These are phyloP conservation scores for Myxozyma geophila DNA, from an alignment of 805 yeast species.

Conservation along the genomic window DNA sequence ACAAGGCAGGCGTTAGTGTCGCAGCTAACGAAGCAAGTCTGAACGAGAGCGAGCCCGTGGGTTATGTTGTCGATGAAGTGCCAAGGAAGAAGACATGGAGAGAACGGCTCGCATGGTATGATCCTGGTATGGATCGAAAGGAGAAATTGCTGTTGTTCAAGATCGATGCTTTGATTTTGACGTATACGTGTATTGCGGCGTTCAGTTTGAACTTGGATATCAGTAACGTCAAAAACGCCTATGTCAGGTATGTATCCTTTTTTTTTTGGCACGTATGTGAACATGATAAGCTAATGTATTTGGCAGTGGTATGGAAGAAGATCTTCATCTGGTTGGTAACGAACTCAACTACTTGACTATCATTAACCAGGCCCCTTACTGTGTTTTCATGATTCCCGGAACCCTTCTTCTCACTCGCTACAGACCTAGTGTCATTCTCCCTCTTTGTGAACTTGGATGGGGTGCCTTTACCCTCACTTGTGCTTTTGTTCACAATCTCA, in stretches of 20 bases:
- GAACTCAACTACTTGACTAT: conserved; percentile 45
- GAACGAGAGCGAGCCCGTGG: neutral
- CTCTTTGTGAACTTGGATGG: conserved; percentile 47
- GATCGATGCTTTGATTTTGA: conserved; percentile 44
- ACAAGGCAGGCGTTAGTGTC: neutral
- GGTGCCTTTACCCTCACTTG: conserved; percentile 48
- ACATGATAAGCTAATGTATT: conserved; percentile 47
- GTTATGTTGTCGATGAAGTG: neutral
- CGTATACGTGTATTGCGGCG: conserved; percentile 39
- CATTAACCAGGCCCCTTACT: conserved; percentile 43
- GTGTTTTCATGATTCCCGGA: conserved; percentile 53
- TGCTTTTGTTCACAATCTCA: conserved; percentile 43
- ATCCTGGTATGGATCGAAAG: conserved; percentile 37
- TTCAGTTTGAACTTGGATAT: conserved; percentile 22
- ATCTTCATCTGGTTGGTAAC: conserved; percentile 49
- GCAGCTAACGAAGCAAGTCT: neutral
- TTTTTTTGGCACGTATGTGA: conserved; percentile 37
- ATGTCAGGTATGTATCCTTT: conserved; percentile 18
- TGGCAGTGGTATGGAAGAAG: conserved; percentile 61
- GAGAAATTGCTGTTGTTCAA: conserved; percentile 46
- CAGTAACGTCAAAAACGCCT: conserved; percentile 27
- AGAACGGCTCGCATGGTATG: conserved; percentile 42
- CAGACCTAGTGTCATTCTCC: conserved; percentile 46
- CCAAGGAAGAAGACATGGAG: conserved; percentile 8
- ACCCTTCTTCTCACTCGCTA: conserved; percentile 45